phyloP scores from a whole-genome alignment of 2,329 filamentous ascomycete genomes.

The Penicillium sp. region DNA sequence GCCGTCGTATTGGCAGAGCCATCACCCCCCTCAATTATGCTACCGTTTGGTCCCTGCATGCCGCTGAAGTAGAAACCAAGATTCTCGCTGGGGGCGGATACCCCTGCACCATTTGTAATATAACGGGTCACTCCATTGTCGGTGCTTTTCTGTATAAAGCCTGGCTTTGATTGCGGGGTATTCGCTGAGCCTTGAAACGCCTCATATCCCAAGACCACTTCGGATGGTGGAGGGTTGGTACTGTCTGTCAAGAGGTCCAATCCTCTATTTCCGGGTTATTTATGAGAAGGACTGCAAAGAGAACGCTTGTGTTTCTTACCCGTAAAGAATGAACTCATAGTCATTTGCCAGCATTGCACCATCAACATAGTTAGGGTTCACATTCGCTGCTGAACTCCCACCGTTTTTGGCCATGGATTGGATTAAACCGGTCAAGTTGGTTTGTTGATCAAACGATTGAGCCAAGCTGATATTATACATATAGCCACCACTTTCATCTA shows the following conservation, averaged over 20 bases:
- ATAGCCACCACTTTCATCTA: constrained; percentile 52
- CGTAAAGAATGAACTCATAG: constrained; percentile 60
- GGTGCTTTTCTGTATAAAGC: constrained; percentile 44
- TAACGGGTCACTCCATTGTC: constrained; percentile 54
- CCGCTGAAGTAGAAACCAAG: constrained; percentile 70
- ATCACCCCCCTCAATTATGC: constrained; percentile 43
- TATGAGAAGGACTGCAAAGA: background rate
- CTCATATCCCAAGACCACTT: constrained; percentile 52
- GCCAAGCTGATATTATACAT: constrained; percentile 59
- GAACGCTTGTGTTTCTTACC: constrained; percentile 29
- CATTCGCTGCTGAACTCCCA: constrained; percentile 47
- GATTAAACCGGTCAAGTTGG: constrained; percentile 54
- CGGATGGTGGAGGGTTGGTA: constrained; percentile 36
- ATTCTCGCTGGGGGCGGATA: constrained; percentile 65
- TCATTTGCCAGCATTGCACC: constrained; percentile 65
- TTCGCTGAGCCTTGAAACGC: constrained; percentile 47
- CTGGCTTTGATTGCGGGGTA: constrained; percentile 36
- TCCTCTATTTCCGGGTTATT: constrained; percentile 38
- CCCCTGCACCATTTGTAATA: constrained; percentile 61
- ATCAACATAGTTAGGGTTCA: constrained; percentile 56
- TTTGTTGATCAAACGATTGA: constrained; percentile 48
- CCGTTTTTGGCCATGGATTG: constrained; percentile 47
- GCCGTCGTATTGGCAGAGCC: constrained; percentile 43
- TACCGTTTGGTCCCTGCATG: constrained; percentile 49
- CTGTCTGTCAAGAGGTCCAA: constrained; percentile 36